Evolutionary conservation across 164 flowering plant genomes (phyloP).

Genomic region (Nymphaea colorata): DNA sequence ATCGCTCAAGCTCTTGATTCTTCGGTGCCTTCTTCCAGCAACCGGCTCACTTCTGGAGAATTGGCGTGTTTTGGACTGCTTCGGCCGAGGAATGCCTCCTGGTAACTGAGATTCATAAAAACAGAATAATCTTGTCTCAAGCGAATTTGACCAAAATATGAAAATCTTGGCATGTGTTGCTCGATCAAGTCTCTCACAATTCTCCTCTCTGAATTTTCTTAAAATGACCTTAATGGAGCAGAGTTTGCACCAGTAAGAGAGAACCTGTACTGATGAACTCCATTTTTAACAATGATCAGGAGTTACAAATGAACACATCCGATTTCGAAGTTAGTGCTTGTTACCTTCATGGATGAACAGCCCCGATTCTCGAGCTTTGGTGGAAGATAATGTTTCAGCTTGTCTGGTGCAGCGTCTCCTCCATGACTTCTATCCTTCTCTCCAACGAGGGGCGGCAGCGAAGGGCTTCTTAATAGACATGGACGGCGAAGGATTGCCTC

Average conservation of each 20-base stretch:
- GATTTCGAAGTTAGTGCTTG: no score
- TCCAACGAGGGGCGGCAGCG: constrained; percentile 29
- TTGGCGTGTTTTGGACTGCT: constrained; percentile 13
- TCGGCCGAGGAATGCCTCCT: constrained; percentile 12
- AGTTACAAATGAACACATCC: no score
- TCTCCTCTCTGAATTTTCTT: no score
- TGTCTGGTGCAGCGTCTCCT: constrained; percentile 9
- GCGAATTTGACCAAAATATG: no score
- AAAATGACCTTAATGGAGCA: no score
- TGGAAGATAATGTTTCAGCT: constrained; percentile 21
- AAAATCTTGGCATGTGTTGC: no score
- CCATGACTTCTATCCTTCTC: constrained; percentile 11
- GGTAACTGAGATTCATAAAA: constrained; percentile 1
- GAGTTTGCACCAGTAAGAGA: no score
- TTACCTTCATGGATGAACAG: constrained; percentile 14
- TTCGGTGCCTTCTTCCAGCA: constrained; percentile 11
- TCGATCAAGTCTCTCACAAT: no score
- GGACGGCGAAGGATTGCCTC: constrained; percentile 5
- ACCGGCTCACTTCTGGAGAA: constrained; percentile 6
- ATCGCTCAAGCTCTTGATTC: constrained; percentile 32
- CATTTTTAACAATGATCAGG: no score
- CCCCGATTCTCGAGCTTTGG: constrained; percentile 19
- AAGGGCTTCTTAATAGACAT: constrained; percentile 25
- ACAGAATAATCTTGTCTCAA: no score
- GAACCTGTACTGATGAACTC: no score